Evolutionary conservation across 208 protist genomes (phyloP).

Genomic region (Naegleria gruberi): DNA sequence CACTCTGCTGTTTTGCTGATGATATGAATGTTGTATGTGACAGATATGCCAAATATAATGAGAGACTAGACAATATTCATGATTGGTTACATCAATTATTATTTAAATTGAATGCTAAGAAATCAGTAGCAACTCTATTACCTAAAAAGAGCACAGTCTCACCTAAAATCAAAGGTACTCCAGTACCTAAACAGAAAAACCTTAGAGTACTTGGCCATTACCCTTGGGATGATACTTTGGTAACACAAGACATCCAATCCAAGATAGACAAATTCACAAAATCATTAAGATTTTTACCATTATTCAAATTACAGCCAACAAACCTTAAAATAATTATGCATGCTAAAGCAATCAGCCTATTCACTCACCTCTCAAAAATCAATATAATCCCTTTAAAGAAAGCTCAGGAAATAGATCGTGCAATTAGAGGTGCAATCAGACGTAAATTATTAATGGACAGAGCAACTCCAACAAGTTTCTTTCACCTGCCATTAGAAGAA

Average conservation of each 20-base stretch:
- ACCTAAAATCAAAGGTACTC: not conserved
- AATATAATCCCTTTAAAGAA: not conserved
- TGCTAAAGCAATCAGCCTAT: not conserved
- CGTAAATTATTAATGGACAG: not conserved
- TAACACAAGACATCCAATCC: not conserved
- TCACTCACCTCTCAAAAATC: not conserved
- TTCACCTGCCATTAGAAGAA: not conserved
- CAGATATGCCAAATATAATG: not conserved
- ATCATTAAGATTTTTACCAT: not conserved
- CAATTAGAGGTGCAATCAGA: not conserved
- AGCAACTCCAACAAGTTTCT: not conserved
- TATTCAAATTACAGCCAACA: not conserved
- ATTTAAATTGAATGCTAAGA: not conserved
- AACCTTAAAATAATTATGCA: not conserved
- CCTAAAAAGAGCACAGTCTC: not conserved
- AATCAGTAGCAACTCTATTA: not conserved
- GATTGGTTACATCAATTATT: not conserved
- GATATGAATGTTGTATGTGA: not conserved
- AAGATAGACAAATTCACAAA: not conserved
- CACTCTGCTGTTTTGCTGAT: not conserved
- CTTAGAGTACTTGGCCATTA: not conserved
- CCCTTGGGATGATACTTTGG: not conserved
- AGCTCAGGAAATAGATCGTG: not conserved
- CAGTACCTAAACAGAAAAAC: not conserved
- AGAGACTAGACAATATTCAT: not conserved